These are phyloP conservation scores for Canna indica DNA, from an alignment of 176 grass and related monocot genomes.

Conservation along the genomic window DNA sequence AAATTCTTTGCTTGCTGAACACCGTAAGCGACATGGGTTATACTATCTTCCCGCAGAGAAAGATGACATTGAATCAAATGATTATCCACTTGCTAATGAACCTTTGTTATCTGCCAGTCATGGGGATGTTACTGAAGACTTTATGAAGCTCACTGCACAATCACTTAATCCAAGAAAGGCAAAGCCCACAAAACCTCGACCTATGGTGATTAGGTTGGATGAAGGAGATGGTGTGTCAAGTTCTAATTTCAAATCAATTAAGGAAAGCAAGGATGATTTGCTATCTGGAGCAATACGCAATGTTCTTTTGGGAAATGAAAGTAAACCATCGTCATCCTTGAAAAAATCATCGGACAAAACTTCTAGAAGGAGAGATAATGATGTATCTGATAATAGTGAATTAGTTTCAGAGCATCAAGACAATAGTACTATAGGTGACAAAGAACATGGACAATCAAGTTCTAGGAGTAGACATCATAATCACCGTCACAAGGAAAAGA, in stretches of 20 bases:
- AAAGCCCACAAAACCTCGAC: conserved; percentile 54
- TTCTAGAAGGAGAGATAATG: conserved; percentile 27
- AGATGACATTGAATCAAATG: conserved; percentile 36
- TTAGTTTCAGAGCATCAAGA: conserved; percentile 28
- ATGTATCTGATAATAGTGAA: conserved; percentile 19
- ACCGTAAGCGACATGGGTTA: conserved; percentile 77
- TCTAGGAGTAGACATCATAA: conserved; percentile 35
- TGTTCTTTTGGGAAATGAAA: conserved; percentile 49
- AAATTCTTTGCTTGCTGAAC: conserved; percentile 58
- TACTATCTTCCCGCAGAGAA: conserved; percentile 68
- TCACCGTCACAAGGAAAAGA: conserved; percentile 38
- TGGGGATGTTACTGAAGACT: conserved; percentile 27
- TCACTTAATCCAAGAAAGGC: conserved; percentile 30
- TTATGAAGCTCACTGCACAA: conserved; percentile 22
- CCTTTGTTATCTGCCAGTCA: conserved; percentile 30
- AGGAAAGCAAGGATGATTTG: conserved; percentile 29
- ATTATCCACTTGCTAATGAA: conserved; percentile 68
- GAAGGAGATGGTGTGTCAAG: conserved; percentile 51
- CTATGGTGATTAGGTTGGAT: conserved; percentile 81
- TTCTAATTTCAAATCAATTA: conserved; percentile 25
- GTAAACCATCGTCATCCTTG: conserved; percentile 24
- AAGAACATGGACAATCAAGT: conserved; percentile 29
- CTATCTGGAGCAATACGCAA: conserved; percentile 43
- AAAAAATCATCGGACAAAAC: conserved; percentile 19
- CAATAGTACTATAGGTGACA: conserved; percentile 18